These are phyloP conservation scores for Candida sp. DNA, from an alignment of 1,139 yeast species.

Conservation along the genomic window DNA sequence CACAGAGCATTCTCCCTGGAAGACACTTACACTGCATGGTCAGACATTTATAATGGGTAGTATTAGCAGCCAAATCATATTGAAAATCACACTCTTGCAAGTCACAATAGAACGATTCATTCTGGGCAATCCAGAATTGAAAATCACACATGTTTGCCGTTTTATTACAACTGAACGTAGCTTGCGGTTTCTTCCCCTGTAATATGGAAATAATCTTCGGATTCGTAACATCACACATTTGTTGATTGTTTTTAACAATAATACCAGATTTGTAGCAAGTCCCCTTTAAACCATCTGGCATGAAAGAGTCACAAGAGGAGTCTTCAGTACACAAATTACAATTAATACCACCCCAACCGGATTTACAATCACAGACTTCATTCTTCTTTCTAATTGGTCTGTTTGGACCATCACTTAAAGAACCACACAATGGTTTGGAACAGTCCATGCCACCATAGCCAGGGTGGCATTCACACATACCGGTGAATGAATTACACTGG, in stretches of 20 bases:
- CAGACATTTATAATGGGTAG: constrained; percentile 77
- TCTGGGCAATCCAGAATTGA: constrained; percentile 93
- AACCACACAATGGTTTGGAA: constrained; percentile 85
- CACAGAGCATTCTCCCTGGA: constrained; percentile 92
- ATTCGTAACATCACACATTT: constrained; percentile 94
- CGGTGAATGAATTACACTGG: constrained; percentile 79
- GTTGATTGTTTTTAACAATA: constrained; percentile 75
- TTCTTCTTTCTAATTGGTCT: constrained; percentile 58
- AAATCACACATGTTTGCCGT: constrained; percentile 70
- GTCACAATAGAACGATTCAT: constrained; percentile 89
- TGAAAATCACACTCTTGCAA: constrained; percentile 67
- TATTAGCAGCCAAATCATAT: constrained; percentile 58
- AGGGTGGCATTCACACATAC: constrained; percentile 86
- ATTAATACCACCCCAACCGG: constrained; percentile 93
- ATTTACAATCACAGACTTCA: constrained; percentile 62
- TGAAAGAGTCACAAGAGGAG: constrained; percentile 73
- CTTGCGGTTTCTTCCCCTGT: constrained; percentile 83
- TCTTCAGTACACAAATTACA: constrained; percentile 81
- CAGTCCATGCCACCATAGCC: constrained; percentile 97
- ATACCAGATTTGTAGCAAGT: constrained; percentile 91
- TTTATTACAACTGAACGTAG: constrained; percentile 83
- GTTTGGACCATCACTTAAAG: constrained; percentile 58
- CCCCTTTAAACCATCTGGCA: constrained; percentile 86
- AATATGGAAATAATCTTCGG: constrained; percentile 77
- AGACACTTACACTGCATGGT: constrained; percentile 79